phyloP scores from a whole-genome alignment of 768 basidiomycete species.

The Fistulinella prunicolor region DNA sequence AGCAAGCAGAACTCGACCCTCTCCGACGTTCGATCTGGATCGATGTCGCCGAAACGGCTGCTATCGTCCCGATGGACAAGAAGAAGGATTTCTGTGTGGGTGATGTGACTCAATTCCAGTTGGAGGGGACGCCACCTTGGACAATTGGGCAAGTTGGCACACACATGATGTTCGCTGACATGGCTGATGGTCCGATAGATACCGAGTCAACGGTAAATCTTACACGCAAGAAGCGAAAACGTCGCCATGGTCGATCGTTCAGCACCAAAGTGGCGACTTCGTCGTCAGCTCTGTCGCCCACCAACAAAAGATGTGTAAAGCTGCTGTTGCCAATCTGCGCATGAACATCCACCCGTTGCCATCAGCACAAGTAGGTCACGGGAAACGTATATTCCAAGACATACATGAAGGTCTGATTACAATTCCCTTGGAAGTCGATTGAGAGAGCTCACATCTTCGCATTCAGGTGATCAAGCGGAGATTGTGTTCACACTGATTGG shows the following conservation, averaged over 20 bases:
- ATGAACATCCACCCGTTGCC: conserved; percentile 81
- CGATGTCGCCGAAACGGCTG: conserved; percentile 95
- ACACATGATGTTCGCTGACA: not conserved
- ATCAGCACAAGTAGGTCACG: conserved; percentile 84
- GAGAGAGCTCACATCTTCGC: not conserved
- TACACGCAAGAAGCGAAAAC: conserved; percentile 71
- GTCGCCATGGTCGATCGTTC: conserved; percentile 82
- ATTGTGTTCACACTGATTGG: conserved; percentile 89
- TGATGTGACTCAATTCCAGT: conserved; percentile 84
- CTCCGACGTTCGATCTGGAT: conserved; percentile 67
- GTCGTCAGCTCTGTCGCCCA: conserved; percentile 86
- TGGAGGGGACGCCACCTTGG: conserved; percentile 95
- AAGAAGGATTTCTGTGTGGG: conserved; percentile 86
- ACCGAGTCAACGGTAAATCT: conserved; percentile 74
- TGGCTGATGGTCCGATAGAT: conserved; percentile 44
- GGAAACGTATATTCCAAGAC: conserved; percentile 76
- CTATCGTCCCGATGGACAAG: conserved; percentile 81
- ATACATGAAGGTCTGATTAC: conserved; percentile 74
- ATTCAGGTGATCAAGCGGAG: conserved; percentile 84
- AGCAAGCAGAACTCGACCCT: conserved; percentile 65
- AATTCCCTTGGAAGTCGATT: not conserved
- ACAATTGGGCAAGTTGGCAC: conserved; percentile 60
- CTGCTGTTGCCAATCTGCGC: conserved; percentile 69
- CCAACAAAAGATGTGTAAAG: conserved; percentile 90
- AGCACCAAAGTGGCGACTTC: conserved; percentile 81